Conservation (phyloP, 2,329 filamentous ascomycete species). For the Hypomyces perniciosus region DNA sequence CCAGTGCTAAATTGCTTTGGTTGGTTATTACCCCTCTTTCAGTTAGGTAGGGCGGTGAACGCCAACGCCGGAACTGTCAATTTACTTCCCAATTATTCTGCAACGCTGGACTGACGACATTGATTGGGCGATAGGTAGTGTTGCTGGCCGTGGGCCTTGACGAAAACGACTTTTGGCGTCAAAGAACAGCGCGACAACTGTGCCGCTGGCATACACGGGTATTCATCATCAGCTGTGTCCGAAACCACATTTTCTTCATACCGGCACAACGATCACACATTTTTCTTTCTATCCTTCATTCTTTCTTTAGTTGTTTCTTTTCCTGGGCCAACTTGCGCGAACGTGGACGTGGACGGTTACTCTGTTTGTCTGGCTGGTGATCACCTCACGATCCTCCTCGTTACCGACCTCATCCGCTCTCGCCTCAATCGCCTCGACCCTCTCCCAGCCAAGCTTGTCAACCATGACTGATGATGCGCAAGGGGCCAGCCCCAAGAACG, state of each 20-base stretch:
- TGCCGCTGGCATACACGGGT: too few species aligned
- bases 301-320: too few species aligned
- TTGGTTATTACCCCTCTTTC: neutral
- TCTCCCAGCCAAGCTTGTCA: slow-evolving; percentile 12
- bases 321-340: too few species aligned
- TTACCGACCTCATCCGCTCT: slow-evolving; percentile 8
- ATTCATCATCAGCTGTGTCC: too few species aligned
- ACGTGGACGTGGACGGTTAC: too few species aligned
- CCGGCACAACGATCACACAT: too few species aligned
- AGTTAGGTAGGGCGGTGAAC: neutral
- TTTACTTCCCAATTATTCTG: neutral
- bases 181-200: neutral
- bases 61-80: neutral
- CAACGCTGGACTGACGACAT: neutral
- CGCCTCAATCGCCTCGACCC: slow-evolving; percentile 12
- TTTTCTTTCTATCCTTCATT: too few species aligned
- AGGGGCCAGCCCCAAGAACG: slow-evolving; percentile 35
- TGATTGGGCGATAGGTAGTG: neutral
- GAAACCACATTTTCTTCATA: too few species aligned
- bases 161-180: neutral
- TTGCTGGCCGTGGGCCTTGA: neutral
- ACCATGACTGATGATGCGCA: slow-evolving; percentile 41
- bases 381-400: too few species aligned
- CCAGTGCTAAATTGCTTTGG: neutral
- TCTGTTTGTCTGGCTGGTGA: too few species aligned